phyloP scores from a whole-genome alignment of 345 rosid genomes.

The Salix arbutifolia region DNA sequence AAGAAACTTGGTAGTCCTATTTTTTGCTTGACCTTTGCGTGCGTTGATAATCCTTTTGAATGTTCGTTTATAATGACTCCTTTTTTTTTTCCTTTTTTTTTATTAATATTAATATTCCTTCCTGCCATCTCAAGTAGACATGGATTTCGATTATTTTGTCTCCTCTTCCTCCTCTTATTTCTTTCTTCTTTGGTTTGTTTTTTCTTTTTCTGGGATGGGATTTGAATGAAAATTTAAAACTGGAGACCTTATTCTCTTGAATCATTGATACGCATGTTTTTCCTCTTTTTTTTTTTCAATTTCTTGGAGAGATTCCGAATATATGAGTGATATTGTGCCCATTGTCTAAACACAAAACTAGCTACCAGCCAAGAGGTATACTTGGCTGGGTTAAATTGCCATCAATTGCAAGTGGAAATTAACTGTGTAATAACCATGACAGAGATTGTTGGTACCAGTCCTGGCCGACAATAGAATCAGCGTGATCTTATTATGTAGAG shows the following conservation, averaged over 20 bases:
- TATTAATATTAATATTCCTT: background rate
- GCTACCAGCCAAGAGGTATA: too few species aligned
- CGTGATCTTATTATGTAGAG: background rate
- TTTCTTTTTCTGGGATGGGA: too few species aligned
- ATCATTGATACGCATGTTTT: too few species aligned
- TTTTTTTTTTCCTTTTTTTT: background rate
- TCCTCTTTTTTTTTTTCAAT: too few species aligned
- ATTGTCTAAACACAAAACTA: background rate
- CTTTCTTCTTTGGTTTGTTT: too few species aligned
- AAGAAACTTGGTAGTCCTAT: too few species aligned
- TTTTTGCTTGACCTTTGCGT: too few species aligned
- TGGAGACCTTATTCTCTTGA: background rate
- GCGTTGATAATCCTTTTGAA: too few species aligned
- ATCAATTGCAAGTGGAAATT: background rate
- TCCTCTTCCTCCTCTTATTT: background rate
- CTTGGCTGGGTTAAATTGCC: background rate
- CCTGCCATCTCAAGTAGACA: background rate
- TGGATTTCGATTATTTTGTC: background rate
- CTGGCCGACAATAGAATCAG: slow-evolving; percentile 11
- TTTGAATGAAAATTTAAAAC: too few species aligned
- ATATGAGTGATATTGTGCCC: background rate
- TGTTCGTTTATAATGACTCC: too few species aligned
- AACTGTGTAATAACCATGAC: background rate
- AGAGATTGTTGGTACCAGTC: background rate
- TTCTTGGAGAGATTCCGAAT: background rate